These are phyloP conservation scores for Aegilops longissima DNA, from an alignment of 176 grass and related monocot genomes.

Conservation along the genomic window DNA sequence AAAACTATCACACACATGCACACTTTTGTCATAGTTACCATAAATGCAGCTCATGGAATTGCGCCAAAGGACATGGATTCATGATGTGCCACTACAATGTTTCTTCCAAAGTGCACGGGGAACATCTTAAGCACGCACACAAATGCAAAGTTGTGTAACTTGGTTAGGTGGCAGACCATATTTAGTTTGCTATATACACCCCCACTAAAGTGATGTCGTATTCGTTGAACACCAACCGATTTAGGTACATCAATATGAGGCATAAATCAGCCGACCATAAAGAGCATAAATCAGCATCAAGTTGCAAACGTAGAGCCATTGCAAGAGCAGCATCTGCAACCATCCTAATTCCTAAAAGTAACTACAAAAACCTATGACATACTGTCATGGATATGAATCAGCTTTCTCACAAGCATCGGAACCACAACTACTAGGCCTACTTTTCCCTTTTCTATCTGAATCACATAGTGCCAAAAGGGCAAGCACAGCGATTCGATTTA, in stretches of 20 bases:
- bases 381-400: neutral
- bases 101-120: neutral
- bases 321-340: neutral
- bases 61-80: neutral
- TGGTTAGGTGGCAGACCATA: too few relatives aligned
- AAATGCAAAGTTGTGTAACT: too few relatives aligned
- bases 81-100: neutral
- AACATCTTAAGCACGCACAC: neutral
- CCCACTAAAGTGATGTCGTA: too few relatives aligned
- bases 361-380: neutral
- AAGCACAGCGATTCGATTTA: neutral
- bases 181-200: too few relatives aligned
- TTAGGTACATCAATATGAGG: neutral
- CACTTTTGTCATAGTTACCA: neutral
- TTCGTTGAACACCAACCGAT: too few relatives aligned
- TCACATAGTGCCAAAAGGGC: neutral
- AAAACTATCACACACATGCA: neutral
- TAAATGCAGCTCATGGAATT: neutral
- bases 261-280: neutral
- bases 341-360: neutral
- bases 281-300: neutral
- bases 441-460: neutral
- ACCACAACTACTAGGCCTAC: neutral
- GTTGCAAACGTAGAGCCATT: neutral
- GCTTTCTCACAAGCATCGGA: neutral